Evolutionary conservation across 2,329 filamentous ascomycete species (phyloP), one percentile per base, ranked within the genome.

Genomic region (Cladobotryum mycophilum): DNA sequence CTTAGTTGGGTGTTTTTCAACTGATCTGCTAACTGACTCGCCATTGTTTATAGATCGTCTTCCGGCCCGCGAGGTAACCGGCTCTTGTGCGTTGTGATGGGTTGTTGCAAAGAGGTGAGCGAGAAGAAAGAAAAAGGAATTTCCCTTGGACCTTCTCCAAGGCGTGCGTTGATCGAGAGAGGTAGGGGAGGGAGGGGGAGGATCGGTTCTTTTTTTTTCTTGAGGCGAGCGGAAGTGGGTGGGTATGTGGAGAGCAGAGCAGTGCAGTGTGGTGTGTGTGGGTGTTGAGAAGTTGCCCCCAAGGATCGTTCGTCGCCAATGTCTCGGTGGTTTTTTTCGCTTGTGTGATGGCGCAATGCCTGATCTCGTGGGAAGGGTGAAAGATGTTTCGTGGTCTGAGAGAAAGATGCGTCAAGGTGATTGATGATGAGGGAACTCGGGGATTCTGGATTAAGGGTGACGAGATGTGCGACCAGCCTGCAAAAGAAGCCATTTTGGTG

Each of bases 21-120:
- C 66, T 72, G 67, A 53, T 75, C 70, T 67, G 66, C 68, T 59
- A 74, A 64, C 64, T 72, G 69, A 62, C 74, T 71, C 60, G 71
- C 64, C 71, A 74, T 74, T 63, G 25, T 60, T 64, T 58, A 59
- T 61, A 56, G 20, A 58, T 60, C 58, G 56, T 48, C 49, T 56
- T 55, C 61, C 57, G 58, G 57, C 60, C 56, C 57, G 55, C 56
- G 55, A 60, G 60, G 55, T 53, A 56, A 48, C 51, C 55, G 55
- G 52, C 51, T 56, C 42, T 54, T 52, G 48, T 43, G 48, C 48
- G 48, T 55, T 55, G 48, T 47, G 51, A 53, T 53, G 53, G 42
- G 40, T 48, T 49, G 45, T 50, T 57, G 59, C 56, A 60, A 59
- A 56, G 54, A 48, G 55, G 60, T 55, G 56, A 51, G 34, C 41